Base-by-base conservation (phyloP, 352 stramenopile species). In the Bremia lactucae region DNA sequence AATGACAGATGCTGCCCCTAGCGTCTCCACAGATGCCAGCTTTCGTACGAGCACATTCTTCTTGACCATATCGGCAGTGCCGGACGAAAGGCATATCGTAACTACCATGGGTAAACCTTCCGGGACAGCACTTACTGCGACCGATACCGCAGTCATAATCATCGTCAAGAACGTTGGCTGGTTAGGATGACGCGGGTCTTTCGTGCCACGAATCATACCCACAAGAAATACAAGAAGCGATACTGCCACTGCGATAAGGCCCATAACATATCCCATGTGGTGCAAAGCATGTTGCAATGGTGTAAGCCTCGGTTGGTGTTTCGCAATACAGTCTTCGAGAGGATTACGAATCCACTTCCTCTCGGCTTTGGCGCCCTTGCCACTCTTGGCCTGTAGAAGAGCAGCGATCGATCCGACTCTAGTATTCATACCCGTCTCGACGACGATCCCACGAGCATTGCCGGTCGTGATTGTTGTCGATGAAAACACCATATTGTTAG, bases 121-220 rank as follows among this genome's bases (percentile, higher is more conserved):
- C 0, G 77, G 75, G 2, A 90, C 65, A 48, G 94, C 62, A 61
- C 71, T 74, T n/a, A 91, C 58, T 34, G 68, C 51, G 2, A 90
- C 65, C 43, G 86, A 97, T 1, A 97, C 87, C 0, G 89, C 87
- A 15, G 97, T 86, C 58, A 96, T 97, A 31, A 98, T 72, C 57
- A 97, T 97, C 14, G 91, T 88, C 25, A 98, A 47, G 50, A 63
- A 83, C 23, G 93, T 73, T 0, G 87, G 81, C 19, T 87, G 68
- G 18, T 90, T 56, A n/a, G 82, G 77, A 31, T 80, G 56, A 34
- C 72, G 72, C 1, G 64, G 65, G 31, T 87, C 71, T 18, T 64
- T 50, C 4, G 55, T 78, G n/a, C 42, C 51, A 13, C 75, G 70
- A 2, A 72, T 14, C 39, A 96, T 65, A 4, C 87, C 82, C 9